These are phyloP conservation scores for Scutellaria barbata DNA, from an alignment of 257 asterid species.

Conservation along the genomic window DNA sequence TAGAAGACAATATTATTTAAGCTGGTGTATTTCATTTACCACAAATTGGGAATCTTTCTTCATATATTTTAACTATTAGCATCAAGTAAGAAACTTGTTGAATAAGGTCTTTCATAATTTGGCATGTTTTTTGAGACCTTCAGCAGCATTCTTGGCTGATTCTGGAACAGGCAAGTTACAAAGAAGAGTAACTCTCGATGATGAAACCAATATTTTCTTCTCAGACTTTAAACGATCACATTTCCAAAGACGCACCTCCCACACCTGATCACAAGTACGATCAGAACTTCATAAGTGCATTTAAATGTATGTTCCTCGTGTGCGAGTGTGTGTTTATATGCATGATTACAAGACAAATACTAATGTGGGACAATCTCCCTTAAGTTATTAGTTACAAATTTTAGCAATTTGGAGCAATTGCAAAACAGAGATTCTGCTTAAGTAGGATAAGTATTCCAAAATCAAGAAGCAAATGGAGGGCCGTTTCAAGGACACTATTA, in stretches of 20 bases:
- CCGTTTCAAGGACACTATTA: no score
- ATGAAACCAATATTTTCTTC: conserved; percentile 52
- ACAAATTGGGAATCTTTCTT: background rate
- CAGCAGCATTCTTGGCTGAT: conserved; percentile 53
- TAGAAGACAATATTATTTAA: background rate
- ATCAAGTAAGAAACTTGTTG: no score
- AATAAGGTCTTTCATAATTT: conserved; percentile 44
- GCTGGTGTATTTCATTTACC: background rate
- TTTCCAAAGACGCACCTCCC: conserved; percentile 79
- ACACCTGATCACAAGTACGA: conserved; percentile 45
- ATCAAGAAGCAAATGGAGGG: no score
- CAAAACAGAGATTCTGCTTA: no score
- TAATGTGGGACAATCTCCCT: background rate
- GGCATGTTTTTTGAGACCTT: conserved; percentile 58
- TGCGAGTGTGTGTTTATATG: background rate
- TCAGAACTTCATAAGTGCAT: background rate
- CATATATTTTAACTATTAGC: no score
- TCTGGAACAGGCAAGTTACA: conserved; percentile 73
- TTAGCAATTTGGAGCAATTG: no score
- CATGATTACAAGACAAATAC: background rate
- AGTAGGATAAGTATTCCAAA: no score
- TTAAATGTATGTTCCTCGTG: background rate
- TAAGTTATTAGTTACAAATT: background rate
- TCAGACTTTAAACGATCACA: conserved; percentile 42
- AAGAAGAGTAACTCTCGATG: conserved; percentile 78